phyloP scores from a whole-genome alignment of 2,329 filamentous ascomycete genomes.

The Talaromyces rugulosus region DNA sequence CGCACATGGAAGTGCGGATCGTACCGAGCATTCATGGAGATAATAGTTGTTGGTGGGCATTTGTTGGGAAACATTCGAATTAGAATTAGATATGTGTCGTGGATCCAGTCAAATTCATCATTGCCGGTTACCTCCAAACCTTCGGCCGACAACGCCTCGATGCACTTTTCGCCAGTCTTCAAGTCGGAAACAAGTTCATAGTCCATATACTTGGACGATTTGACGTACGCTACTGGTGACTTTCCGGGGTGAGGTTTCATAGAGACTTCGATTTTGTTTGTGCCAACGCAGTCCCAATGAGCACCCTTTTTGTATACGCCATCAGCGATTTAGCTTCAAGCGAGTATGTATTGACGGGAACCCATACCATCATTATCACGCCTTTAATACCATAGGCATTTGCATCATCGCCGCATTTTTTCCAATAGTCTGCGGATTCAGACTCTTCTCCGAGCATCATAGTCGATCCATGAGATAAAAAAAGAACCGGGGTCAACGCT shows the following conservation, averaged over 20 bases:
- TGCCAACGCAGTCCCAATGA: constrained; percentile 58
- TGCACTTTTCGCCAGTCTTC: constrained; percentile 46
- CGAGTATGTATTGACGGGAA: background rate
- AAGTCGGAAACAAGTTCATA: constrained; percentile 62
- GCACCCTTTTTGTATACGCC: constrained; percentile 44
- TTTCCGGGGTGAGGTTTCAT: constrained; percentile 59
- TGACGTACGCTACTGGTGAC: constrained; percentile 62
- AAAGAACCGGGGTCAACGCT: constrained; percentile 53
- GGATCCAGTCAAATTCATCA: constrained; percentile 64
- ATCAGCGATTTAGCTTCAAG: background rate
- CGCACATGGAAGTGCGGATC: constrained; percentile 55
- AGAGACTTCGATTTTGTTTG: constrained; percentile 55
- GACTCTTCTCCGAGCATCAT: constrained; percentile 68
- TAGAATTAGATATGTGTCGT: constrained; percentile 65
- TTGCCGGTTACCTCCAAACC: constrained; percentile 55
- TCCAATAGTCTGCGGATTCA: constrained; percentile 61
- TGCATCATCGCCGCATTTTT: constrained; percentile 60
- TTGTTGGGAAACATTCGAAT: constrained; percentile 64
- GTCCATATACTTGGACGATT: constrained; percentile 60
- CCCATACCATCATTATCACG: constrained; percentile 38
- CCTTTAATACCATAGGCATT: constrained; percentile 57
- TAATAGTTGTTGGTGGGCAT: constrained; percentile 63
- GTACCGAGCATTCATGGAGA: constrained; percentile 53
- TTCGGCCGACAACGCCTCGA: constrained; percentile 46
- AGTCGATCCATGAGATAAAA: constrained; percentile 67